These are phyloP conservation scores for Trypanosoma theileri DNA, from an alignment of 208 protist genomes.

Conservation along the genomic window DNA sequence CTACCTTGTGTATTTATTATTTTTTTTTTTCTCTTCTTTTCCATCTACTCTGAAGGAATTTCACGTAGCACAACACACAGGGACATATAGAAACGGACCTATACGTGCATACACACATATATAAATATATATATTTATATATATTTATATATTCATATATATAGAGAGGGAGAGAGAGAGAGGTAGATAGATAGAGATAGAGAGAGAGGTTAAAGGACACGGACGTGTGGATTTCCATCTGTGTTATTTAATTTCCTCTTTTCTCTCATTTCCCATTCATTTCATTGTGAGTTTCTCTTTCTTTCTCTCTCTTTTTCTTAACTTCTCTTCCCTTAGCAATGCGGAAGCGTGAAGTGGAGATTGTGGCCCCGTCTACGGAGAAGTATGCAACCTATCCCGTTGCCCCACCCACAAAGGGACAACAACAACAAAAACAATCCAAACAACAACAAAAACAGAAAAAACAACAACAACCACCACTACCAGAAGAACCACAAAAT, in stretches of 20 bases:
- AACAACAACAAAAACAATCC: not conserved
- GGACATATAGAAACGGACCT: no score
- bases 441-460: not conserved
- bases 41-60: no score
- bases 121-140: no score
- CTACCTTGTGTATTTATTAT: no score
- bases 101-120: no score
- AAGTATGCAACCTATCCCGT: not conserved
- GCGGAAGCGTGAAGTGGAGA: constrained; percentile 15
- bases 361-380: not conserved
- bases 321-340: constrained; percentile 1
- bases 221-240: not conserved
- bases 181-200: no score
- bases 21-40: no score
- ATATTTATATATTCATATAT: no score
- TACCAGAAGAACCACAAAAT: not conserved
- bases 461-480: not conserved
- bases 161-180: no score
- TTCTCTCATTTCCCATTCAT: not conserved
- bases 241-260: not conserved
- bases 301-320: not conserved
- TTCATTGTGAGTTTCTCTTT: not conserved
- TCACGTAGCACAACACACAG: no score
- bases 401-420: not conserved
- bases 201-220: no score